A percentile compares a stretch with the other conserved stretches of the same genome.
Evolutionary conservation across 2,329 filamentous ascomycete species (phyloP).

Genomic region (Fusarium sp.): DNA sequence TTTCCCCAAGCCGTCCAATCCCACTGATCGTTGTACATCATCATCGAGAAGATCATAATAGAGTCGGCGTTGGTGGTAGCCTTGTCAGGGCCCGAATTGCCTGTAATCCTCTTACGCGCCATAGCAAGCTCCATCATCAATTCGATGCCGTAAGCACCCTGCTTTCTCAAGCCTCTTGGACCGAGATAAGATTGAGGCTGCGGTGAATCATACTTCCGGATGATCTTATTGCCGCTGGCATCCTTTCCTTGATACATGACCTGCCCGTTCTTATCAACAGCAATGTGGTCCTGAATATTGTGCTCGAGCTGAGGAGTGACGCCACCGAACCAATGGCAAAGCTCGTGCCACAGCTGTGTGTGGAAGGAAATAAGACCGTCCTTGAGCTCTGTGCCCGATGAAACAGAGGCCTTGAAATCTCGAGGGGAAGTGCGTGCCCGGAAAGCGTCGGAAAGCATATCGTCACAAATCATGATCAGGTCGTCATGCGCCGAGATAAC

Average conservation of each 20-base stretch:
- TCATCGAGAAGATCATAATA: neutral
- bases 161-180: neutral
- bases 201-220: neutral
- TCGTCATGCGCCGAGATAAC: neutral
- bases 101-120: neutral
- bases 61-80: slow-evolving; percentile 14
- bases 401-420: slow-evolving; percentile 1
- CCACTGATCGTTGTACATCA: slow-evolving; percentile 9
- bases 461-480: neutral
- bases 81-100: neutral
- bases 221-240: too few species aligned
- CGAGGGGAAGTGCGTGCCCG: fast-evolving
- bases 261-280: neutral
- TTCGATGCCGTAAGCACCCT: neutral
- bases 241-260: neutral
- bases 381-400: neutral
- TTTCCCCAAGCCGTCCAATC: neutral
- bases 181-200: neutral
- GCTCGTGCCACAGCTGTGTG: slow-evolving; percentile 12
- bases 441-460: neutral
- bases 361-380: neutral
- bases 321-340: slow-evolving; percentile 14
- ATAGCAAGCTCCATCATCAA: neutral
- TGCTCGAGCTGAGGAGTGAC: neutral
- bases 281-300: neutral